Evolutionary conservation across 31 red algal species (phyloP), one percentile per base, ranked within the genome.

Genomic region (Pterothamnion heteromorphum): DNA sequence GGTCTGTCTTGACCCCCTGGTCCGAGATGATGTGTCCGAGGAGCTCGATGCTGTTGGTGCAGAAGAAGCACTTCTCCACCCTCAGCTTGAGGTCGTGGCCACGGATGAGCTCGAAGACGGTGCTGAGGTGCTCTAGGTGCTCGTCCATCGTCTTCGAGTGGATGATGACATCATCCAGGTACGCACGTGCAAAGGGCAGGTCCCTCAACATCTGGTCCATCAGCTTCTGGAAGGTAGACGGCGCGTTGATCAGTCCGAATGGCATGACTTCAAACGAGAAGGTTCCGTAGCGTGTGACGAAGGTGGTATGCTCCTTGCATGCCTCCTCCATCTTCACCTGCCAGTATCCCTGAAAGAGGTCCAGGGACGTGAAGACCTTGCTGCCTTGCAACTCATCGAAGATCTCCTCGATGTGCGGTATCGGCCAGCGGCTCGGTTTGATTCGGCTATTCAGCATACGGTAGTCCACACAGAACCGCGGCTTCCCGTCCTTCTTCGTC

Each of bases 301-400:
- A 94, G 2, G 32, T 90, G 78, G 84, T 90, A 2, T 43, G 18
- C 0, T 80, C 86, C 64, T 89, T 90, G 4, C 33, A 51, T 21
- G 36, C 34, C 86, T 94, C 87, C 31, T 23, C 44, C 58, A 94
- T 38, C 88, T 30, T 34, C 33, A 94, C 88, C 44, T 94, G 37
- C 85, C 24, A 94, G 31, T 91, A 94, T 18, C 92, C 58, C 22
- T 30, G 24, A n/a, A 86, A 43, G n/a, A 81, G 74, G 38, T 94
- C 92, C 1, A 94, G 23, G 9, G 92, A 91, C 1, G 87, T 76
- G 51, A 94, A 89, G 27, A 94, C 5, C 2, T 0, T 33, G 92
- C 34, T 82, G 21, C 88, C 92, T n/a, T 28, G 18, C 0, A 90
- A 87, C 2, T 35, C 18, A 26, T 94, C 43, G 2, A 94, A 90